Evolutionary conservation across 768 basidiomycete genomes (phyloP).

Genomic region (Rossbeevera mucosa): DNA sequence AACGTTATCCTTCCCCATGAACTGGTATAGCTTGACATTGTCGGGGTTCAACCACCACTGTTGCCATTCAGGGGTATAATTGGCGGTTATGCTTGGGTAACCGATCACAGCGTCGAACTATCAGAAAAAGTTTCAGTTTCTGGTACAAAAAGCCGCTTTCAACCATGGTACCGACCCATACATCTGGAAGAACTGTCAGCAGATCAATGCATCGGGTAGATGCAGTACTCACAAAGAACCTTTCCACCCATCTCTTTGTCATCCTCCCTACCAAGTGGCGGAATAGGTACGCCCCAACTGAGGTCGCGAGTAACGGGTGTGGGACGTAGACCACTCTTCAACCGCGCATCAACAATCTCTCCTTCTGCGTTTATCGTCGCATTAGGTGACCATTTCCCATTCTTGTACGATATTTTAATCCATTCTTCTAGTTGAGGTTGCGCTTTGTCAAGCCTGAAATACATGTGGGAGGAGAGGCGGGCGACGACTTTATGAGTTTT

Average conservation of each 20-base stretch:
- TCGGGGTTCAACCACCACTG: slow-evolving; percentile 95
- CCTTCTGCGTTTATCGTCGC: slow-evolving; percentile 86
- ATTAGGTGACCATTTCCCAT: slow-evolving; percentile 91
- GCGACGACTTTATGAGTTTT: slow-evolving; percentile 74
- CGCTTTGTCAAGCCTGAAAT: slow-evolving; percentile 77
- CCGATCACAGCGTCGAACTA: slow-evolving; percentile 97
- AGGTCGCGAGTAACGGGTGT: slow-evolving; percentile 93
- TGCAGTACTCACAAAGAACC: slow-evolving; percentile 78
- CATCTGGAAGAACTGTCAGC: slow-evolving; percentile 48
- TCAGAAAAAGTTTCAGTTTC: slow-evolving; percentile 2
- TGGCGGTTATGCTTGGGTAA: slow-evolving; percentile 95
- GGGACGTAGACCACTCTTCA: slow-evolving; percentile 80
- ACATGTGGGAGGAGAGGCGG: slow-evolving; percentile 84
- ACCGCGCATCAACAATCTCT: slow-evolving; percentile 81
- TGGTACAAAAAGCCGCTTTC: background rate
- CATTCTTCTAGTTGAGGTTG: slow-evolving; percentile 84
- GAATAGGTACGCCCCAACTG: slow-evolving; percentile 94
- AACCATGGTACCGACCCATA: slow-evolving; percentile 66
- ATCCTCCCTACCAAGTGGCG: slow-evolving; percentile 63
- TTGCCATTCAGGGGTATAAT: slow-evolving; percentile 91
- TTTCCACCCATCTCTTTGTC: slow-evolving; percentile 86
- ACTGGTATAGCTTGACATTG: slow-evolving; percentile 90
- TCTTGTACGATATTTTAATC: slow-evolving; percentile 74
- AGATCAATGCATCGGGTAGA: slow-evolving; percentile 1
- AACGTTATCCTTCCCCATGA: slow-evolving; percentile 99